These are phyloP conservation scores for Solanum infundibuliforme DNA, from an alignment of 257 asterid species.

Conservation along the genomic window DNA sequence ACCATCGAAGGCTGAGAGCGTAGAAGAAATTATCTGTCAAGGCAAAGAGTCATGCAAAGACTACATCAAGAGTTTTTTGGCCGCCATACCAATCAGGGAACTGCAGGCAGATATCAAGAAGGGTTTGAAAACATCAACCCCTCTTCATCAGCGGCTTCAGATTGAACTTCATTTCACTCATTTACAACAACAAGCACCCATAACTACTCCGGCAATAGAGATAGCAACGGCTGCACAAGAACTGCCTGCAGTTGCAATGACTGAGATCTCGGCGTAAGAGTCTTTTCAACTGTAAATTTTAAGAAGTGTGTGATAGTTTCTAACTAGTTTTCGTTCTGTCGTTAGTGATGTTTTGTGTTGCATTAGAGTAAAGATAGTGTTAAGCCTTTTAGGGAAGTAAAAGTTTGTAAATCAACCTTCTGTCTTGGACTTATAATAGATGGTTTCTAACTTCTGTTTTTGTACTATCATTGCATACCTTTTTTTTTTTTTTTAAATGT, in stretches of 20 bases:
- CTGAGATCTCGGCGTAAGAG: slow-evolving; percentile 5
- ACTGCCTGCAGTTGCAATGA: slow-evolving; percentile 16
- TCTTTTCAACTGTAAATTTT: slow-evolving; percentile 20
- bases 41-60: slow-evolving; percentile 86
- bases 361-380: neutral
- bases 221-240: slow-evolving; percentile 1
- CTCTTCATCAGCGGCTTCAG: slow-evolving; percentile 83
- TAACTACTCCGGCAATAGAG: slow-evolving; percentile 5
- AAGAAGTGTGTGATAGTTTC: slow-evolving; percentile 13
- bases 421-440: neutral
- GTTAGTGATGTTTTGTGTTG: neutral
- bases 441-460: neutral
- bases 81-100: slow-evolving; percentile 92
- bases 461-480: neutral
- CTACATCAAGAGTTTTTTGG: slow-evolving; percentile 81
- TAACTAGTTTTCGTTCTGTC: slow-evolving; percentile 4
- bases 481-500: neutral
- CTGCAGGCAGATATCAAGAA: slow-evolving; percentile 73
- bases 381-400: neutral
- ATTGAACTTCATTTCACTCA: slow-evolving; percentile 81
- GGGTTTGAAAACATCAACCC: slow-evolving; percentile 55
- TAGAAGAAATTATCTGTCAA: slow-evolving; percentile 44
- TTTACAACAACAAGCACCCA: slow-evolving; percentile 8
- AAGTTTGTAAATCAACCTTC: neutral
- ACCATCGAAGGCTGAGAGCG: slow-evolving; percentile 23